These are phyloP conservation scores for Tetrahymena malaccensis DNA, from an alignment of 73 alveolate species.

Conservation along the genomic window DNA sequence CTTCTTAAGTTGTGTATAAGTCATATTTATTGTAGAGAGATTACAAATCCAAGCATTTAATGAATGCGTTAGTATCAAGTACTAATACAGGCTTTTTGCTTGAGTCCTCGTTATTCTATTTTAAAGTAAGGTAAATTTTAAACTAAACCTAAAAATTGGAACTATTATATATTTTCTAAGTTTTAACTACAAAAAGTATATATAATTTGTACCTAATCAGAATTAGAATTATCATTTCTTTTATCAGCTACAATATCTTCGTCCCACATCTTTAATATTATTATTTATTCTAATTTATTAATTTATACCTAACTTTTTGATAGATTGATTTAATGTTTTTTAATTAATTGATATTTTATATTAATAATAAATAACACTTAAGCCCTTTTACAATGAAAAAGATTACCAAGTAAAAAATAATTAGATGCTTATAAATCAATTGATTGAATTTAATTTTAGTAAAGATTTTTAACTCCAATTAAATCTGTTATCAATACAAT, in stretches of 20 bases:
- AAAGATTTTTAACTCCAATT: not conserved
- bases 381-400: not conserved
- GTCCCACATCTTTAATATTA: not conserved
- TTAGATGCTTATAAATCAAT: not conserved
- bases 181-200: not conserved
- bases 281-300: not conserved
- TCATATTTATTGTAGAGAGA: slow-evolving; percentile 11
- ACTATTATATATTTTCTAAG: not conserved
- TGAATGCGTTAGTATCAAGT: slow-evolving; percentile 41
- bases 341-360: not conserved
- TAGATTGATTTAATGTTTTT: not conserved
- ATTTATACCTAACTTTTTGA: not conserved
- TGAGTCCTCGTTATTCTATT: not conserved
- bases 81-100: slow-evolving; percentile 15
- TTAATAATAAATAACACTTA: not conserved
- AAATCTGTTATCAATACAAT: not conserved
- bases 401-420: not conserved
- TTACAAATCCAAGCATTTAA: slow-evolving; percentile 20
- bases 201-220: not conserved
- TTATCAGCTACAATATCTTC: not conserved
- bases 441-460: not conserved
- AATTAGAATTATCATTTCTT: not conserved
- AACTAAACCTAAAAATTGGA: not conserved
- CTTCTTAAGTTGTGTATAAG: slow-evolving; percentile 13
- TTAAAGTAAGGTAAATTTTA: not conserved